phyloP scores from a whole-genome alignment of 441 rosid genomes.

The Corymbia calophylla region DNA sequence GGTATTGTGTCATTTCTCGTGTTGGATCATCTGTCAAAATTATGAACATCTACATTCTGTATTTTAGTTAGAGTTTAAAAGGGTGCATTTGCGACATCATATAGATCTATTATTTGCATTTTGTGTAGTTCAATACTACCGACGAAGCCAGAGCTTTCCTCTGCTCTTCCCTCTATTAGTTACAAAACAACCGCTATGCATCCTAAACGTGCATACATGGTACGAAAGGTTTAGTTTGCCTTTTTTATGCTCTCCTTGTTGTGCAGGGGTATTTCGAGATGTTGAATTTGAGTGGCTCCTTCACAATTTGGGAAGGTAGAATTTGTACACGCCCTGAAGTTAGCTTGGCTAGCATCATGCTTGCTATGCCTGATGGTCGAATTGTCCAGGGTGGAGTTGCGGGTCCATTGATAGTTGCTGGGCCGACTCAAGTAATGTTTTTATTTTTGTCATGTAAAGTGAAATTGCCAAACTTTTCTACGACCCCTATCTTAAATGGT shows the following conservation, averaged over 20 bases:
- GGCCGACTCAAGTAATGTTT: constrained; percentile 23
- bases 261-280: constrained; percentile 32
- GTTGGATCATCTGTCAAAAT: background rate
- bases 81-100: background rate
- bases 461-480: background rate
- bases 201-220: background rate
- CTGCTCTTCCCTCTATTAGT: background rate
- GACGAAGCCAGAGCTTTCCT: background rate
- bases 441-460: background rate
- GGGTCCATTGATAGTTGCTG: constrained; percentile 23
- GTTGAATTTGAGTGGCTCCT: constrained; percentile 23
- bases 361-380: constrained; percentile 25
- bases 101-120: background rate
- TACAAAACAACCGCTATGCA: background rate
- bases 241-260: background rate
- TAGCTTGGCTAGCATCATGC: constrained; percentile 13
- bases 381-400: constrained; percentile 36
- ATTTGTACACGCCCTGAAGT: background rate
- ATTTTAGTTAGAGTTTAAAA: background rate
- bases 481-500: background rate
- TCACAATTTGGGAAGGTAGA: background rate
- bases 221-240: background rate
- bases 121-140: background rate
- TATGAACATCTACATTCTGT: background rate
- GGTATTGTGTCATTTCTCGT: constrained; percentile 6